Evolutionary conservation across 225 moss, liverwort and hornwort species (phyloP).

Genomic region (Bryum argenteum): DNA sequence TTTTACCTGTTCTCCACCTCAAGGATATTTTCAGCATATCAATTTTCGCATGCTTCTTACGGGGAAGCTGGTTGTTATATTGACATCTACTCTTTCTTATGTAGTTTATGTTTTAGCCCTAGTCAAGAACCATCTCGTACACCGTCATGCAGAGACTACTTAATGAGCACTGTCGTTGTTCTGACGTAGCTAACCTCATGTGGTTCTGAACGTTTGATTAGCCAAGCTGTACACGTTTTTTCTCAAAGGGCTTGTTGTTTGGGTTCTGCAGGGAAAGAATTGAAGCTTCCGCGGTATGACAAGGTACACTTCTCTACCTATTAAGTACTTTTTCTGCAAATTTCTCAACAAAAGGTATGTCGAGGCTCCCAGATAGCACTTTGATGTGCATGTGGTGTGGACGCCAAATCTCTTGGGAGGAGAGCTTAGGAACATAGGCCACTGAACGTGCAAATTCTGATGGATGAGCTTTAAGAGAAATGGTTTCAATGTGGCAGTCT

Average conservation of each 20-base stretch:
- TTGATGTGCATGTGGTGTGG: constrained; percentile 12
- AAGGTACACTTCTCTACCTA: constrained; percentile 56
- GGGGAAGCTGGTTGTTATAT: too few species aligned
- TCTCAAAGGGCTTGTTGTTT: constrained; percentile 21
- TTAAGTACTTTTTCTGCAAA: background rate
- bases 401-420: constrained; percentile 5
- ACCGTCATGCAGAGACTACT: background rate
- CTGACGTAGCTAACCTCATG: constrained; percentile 3
- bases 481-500: constrained; percentile 58
- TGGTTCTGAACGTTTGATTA: constrained; percentile 8
- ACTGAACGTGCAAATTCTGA: constrained; percentile 14
- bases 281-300: constrained; percentile 81
- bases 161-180: background rate
- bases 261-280: constrained; percentile 62
- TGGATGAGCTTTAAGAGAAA: background rate
- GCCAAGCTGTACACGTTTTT: constrained; percentile 9
- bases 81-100: background rate
- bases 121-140: constrained; percentile 7
- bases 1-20: background rate
- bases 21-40: background rate
- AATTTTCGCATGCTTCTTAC: background rate
- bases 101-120: constrained; percentile 6
- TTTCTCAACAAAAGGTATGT: background rate
- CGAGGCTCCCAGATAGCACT: constrained; percentile 3
- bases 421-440: background rate